Evolutionary conservation across 2,329 filamentous ascomycete genomes (phyloP).

Genomic region (Monilinia polystroma): DNA sequence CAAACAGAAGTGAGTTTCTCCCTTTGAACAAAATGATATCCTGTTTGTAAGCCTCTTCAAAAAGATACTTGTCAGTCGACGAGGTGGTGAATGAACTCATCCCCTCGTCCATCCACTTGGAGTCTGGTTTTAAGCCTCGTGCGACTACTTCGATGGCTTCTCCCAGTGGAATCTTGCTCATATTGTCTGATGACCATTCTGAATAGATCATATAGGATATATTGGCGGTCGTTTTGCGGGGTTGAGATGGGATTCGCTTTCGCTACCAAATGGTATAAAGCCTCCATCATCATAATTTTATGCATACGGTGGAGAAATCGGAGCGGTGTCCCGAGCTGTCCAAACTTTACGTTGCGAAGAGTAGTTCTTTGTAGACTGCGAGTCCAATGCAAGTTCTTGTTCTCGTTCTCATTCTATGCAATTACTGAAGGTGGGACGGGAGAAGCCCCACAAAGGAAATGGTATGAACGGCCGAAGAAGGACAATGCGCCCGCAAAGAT

Average conservation of each 20-base stretch:
- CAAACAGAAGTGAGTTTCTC: background rate
- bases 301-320: no score
- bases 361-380: no score
- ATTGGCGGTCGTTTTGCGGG: background rate
- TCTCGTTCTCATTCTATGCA: no score
- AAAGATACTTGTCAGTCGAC: background rate
- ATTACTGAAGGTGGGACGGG: no score
- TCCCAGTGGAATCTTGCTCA: background rate
- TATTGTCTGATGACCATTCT: background rate
- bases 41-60: background rate
- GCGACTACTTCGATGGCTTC: background rate
- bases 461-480: no score
- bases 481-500: no score
- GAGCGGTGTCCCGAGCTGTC: no score
- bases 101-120: conserved; percentile 1
- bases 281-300: no score
- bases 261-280: no score
- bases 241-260: background rate
- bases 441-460: no score
- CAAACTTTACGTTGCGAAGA: no score
- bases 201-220: conserved; percentile 11
- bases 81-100: background rate
- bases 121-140: background rate
- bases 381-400: no score
- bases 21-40: conserved; percentile 1